These are phyloP conservation scores for Colletotrichum sp. DNA, from an alignment of 2,329 filamentous ascomycete species.

Conservation along the genomic window DNA sequence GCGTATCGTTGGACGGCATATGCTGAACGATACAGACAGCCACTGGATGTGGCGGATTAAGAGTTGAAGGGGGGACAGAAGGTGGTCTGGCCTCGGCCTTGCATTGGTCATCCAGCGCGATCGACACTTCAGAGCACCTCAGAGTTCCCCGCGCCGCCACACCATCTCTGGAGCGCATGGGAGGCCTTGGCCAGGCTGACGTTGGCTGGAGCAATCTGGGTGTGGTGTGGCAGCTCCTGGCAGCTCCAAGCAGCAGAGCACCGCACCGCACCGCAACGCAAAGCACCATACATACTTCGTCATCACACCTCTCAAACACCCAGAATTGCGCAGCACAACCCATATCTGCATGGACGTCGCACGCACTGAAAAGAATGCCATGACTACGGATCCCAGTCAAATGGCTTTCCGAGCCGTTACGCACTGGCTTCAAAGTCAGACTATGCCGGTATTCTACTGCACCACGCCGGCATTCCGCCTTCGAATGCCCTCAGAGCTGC, in stretches of 20 bases:
- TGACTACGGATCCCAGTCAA: conserved; percentile 22
- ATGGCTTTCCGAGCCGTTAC: conserved; percentile 22
- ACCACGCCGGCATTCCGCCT: conserved; percentile 18
- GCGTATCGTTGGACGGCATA: not conserved
- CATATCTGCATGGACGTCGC: conserved; percentile 21
- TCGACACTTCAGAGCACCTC: conserved; percentile 8
- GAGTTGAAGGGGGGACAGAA: not conserved
- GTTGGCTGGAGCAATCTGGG: not conserved
- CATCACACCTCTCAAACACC: conserved; percentile 15
- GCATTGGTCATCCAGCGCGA: conserved; percentile 19
- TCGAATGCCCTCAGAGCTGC: conserved; percentile 11
- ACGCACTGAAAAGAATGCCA: conserved; percentile 20
- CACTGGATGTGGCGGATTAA: not conserved
- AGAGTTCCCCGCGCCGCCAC: conserved; percentile 18
- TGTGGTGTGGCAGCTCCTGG: not conserved
- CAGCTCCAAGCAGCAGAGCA: not conserved
- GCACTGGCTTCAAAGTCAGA: conserved; percentile 22
- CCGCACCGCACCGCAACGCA: not conserved
- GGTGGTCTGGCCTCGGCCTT: conserved; percentile 3
- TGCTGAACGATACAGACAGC: not conserved
- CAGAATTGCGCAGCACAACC: not conserved
- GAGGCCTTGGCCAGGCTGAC: conserved; percentile 19
- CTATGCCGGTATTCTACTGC: conserved; percentile 21
- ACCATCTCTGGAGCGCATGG: conserved; percentile 17
- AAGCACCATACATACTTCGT: conserved; percentile 10